phyloP scores from a whole-genome alignment of 306 rosid species.

The Malus orientalis region DNA sequence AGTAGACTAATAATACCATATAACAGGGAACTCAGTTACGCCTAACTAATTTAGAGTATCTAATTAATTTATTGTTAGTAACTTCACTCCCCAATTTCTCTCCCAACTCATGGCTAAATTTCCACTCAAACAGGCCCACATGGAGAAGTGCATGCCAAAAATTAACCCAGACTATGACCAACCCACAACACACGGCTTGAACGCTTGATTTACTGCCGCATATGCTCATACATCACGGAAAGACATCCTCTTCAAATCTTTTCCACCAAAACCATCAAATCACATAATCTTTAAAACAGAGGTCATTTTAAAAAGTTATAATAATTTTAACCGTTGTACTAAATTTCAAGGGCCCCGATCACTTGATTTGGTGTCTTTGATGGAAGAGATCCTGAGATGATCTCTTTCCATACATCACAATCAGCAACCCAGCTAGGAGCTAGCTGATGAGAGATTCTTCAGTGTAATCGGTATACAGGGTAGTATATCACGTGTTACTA shows the following conservation, averaged over 20 bases:
- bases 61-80: conserved; percentile 1
- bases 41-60: background rate
- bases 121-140: background rate
- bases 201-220: conserved; percentile 12
- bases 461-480: no score
- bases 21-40: no score
- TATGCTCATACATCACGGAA: background rate
- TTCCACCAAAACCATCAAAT: no score
- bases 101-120: background rate
- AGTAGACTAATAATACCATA: background rate
- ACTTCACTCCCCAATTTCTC: conserved; percentile 7
- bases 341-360: rapidly evolving
- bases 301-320: no score
- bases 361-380: no score
- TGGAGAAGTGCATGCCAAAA: background rate
- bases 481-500: no score
- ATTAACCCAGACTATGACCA: no score
- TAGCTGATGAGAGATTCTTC: background rate
- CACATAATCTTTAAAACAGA: no score
- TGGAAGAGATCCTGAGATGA: no score
- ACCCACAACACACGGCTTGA: conserved; percentile 14
- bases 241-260: no score
- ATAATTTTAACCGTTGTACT: no score
- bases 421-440: background rate
- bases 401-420: background rate